A percentile compares a stretch with the other conserved stretches of the same genome.
Conservation (phyloP, 1,284 basidiomycete genomes). For the Xerocomus amazonicus region DNA sequence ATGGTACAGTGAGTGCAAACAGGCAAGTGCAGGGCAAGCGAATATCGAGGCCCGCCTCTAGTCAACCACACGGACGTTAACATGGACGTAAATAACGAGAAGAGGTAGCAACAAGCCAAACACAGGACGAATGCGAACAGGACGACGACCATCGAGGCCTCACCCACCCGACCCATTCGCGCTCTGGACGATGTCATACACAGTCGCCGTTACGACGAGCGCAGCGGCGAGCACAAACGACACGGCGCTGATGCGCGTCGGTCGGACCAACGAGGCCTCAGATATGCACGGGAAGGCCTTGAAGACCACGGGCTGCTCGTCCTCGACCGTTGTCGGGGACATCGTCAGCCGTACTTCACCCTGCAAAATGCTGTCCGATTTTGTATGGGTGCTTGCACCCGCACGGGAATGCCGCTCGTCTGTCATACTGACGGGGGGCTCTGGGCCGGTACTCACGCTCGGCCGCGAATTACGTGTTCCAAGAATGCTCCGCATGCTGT, state of each 20-base stretch:
- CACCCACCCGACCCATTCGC: background rate
- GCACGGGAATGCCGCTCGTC: background rate
- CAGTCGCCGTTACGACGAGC: conserved; percentile 19
- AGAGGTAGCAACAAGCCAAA: too few species aligned
- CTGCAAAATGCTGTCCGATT: background rate
- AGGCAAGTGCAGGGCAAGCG: too few species aligned
- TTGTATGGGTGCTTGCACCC: background rate
- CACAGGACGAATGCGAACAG: too few species aligned
- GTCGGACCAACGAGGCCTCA: conserved; percentile 4
- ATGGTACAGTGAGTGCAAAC: too few species aligned
- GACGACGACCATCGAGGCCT: too few species aligned
- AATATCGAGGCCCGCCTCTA: too few species aligned
- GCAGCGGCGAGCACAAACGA: conserved; percentile 7
- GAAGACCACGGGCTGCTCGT: background rate
- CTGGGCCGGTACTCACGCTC: conserved; percentile 1
- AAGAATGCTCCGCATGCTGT: conserved; percentile 8
- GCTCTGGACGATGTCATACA: conserved; percentile 16
- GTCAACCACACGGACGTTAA: too few species aligned
- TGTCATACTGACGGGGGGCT: background rate
- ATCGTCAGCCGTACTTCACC: conserved; percentile 11
- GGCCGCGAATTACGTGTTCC: conserved; percentile 1
- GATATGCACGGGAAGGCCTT: conserved; percentile 16
- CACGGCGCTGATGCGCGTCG: conserved; percentile 13
- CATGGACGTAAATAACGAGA: too few species aligned
- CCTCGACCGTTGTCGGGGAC: background rate